Evolutionary conservation across 306 rosid genomes (phyloP).

Genomic region (Citrullus colocynthis): DNA sequence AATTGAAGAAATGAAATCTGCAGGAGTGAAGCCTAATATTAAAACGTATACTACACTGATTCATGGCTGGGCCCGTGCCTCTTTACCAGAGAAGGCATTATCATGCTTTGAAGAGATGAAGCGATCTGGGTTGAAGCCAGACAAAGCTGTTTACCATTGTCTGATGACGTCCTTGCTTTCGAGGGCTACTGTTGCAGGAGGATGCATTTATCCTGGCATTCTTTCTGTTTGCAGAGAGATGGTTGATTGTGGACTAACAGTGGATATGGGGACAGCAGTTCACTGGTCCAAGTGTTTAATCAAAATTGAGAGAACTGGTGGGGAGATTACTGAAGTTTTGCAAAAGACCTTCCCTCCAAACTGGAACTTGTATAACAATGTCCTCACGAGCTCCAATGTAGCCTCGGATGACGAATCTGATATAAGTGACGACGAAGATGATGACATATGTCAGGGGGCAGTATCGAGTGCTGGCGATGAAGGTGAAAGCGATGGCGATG

Average conservation of each 20-base stretch:
- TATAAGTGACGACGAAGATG: not conserved
- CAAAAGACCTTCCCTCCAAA: slow-evolving; percentile 94
- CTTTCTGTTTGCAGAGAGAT: slow-evolving; percentile 64
- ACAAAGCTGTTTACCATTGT: slow-evolving; percentile 92
- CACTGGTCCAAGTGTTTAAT: slow-evolving; percentile 82
- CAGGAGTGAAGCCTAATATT: slow-evolving; percentile 73
- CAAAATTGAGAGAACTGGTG: slow-evolving; percentile 77
- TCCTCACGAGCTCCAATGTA: slow-evolving; percentile 16
- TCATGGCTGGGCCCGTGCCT: slow-evolving; percentile 94
- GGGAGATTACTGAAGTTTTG: slow-evolving; percentile 76
- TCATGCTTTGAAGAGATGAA: slow-evolving; percentile 80
- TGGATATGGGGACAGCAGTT: slow-evolving; percentile 99
- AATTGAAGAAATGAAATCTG: slow-evolving; percentile 62
- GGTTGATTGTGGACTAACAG: slow-evolving; percentile 53
- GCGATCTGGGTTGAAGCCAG: slow-evolving; percentile 67
- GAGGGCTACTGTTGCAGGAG: slow-evolving; percentile 72
- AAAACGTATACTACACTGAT: slow-evolving; percentile 81
- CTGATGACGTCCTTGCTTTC: slow-evolving; percentile 88
- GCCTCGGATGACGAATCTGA: slow-evolving; percentile 27
- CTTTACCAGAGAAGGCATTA: slow-evolving; percentile 88
- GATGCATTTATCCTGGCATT: slow-evolving; percentile 50
- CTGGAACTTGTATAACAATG: slow-evolving; percentile 50
- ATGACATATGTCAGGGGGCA: slow-evolving; percentile 15
- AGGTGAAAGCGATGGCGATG: slow-evolving; percentile 7
- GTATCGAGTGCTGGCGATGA: not conserved